Conservation (phyloP, 768 basidiomycete genomes). For the Termitomyces sp. region DNA sequence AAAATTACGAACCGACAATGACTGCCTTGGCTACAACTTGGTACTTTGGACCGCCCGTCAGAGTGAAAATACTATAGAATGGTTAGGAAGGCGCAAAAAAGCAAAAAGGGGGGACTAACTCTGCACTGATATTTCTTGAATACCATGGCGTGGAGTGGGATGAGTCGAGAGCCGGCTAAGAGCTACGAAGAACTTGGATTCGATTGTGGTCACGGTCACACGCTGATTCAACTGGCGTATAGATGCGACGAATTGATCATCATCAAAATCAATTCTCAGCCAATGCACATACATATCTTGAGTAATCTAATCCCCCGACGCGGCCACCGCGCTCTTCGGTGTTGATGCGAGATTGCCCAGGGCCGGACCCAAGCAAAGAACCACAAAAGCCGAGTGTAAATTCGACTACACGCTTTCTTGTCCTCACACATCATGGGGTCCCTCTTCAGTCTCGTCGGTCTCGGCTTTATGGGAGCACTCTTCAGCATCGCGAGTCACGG, state of each 20-base stretch:
- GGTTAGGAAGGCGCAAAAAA: not conserved
- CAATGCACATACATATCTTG: too few species aligned
- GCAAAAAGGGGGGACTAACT: conserved; percentile 26
- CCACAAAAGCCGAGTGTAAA: not conserved
- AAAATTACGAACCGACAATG: conserved; percentile 42
- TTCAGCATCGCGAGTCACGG: conserved; percentile 21
- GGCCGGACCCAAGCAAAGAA: conserved; percentile 15
- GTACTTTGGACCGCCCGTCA: conserved; percentile 37
- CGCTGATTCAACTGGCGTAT: not conserved
- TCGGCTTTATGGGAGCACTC: conserved; percentile 33
- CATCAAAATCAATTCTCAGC: not conserved
- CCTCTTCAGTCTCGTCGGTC: conserved; percentile 26
- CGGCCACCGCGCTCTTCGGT: too few species aligned
- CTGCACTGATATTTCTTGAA: conserved; percentile 49
- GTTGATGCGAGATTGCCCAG: too few species aligned
- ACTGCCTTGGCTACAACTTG: conserved; percentile 44
- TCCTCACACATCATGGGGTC: conserved; percentile 21
- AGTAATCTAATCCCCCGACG: too few species aligned
- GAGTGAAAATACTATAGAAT: conserved; percentile 43
- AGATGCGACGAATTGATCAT: not conserved
- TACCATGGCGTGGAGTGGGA: conserved; percentile 5
- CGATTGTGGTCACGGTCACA: not conserved
- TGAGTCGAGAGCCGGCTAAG: not conserved
- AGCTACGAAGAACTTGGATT: not conserved
- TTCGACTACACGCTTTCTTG: not conserved